Percentiles rank a stretch among this genome's conserved stretches.
Conservation (phyloP, 2,329 filamentous ascomycete genomes). For the Harringtonia aguacate region DNA sequence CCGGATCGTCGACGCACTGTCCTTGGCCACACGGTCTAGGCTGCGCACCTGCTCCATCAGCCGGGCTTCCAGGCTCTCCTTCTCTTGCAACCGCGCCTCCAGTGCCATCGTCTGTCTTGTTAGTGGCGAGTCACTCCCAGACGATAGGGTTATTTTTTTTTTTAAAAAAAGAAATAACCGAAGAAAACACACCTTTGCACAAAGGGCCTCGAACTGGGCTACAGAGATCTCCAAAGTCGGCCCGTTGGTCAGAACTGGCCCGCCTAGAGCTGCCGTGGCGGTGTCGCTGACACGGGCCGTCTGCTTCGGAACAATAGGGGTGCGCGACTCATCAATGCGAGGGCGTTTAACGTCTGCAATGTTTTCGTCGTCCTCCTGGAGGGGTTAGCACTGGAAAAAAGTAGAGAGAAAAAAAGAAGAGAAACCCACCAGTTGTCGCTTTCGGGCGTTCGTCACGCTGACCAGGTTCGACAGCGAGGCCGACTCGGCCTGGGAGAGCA, state of each 20-base stretch:
- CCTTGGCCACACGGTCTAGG: slow-evolving; percentile 34
- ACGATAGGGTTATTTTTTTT: neutral
- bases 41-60: slow-evolving; percentile 26
- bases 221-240: slow-evolving; percentile 17
- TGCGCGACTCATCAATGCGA: slow-evolving; percentile 17
- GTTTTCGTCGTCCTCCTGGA: slow-evolving; percentile 3
- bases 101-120: slow-evolving; percentile 16
- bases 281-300: slow-evolving; percentile 5
- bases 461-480: neutral
- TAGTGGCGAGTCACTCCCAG: too few relatives aligned
- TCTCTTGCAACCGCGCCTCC: slow-evolving; percentile 23
- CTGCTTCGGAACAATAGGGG: slow-evolving; percentile 8
- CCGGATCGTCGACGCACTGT: slow-evolving; percentile 31
- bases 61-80: slow-evolving; percentile 13
- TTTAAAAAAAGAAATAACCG: too few relatives aligned
- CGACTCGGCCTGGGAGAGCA: slow-evolving; percentile 1
- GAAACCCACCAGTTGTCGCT: slow-evolving; percentile 20
- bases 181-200: slow-evolving; percentile 11
- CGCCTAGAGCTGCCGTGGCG: slow-evolving; percentile 7
- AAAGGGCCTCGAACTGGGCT: slow-evolving; percentile 20
- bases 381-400: neutral
- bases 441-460: slow-evolving; percentile 22
- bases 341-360: slow-evolving; percentile 19
- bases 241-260: neutral
- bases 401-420: neutral